phyloP scores from a whole-genome alignment of 352 stramenopile species.

The Phytophthora constricta region DNA sequence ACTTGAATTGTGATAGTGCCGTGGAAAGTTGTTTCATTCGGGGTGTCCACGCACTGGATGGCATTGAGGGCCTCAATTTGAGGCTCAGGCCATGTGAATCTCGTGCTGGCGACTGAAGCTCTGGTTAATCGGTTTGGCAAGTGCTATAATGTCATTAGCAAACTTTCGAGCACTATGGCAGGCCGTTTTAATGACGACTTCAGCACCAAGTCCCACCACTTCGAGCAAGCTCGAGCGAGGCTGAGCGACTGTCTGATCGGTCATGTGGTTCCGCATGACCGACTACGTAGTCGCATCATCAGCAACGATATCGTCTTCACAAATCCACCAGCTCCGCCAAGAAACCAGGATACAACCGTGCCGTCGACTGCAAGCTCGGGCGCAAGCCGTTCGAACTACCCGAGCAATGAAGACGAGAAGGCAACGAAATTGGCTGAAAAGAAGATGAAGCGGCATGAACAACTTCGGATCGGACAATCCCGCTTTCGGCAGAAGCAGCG shows the following conservation, averaged over 20 bases:
- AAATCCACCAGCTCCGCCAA: neutral
- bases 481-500: conserved; percentile 26
- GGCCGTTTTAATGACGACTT: neutral
- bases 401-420: neutral
- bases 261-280: conserved; percentile 3
- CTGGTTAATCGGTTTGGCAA: too few species aligned
- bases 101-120: neutral
- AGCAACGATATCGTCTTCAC: neutral
- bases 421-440: neutral
- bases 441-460: conserved; percentile 14
- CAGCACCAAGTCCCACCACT: neutral
- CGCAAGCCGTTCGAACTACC: too few species aligned
- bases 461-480: conserved; percentile 27
- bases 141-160: neutral
- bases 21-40: neutral
- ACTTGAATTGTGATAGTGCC: too few species aligned
- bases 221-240: neutral
- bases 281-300: neutral
- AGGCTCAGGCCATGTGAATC: neutral
- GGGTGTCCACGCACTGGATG: neutral
- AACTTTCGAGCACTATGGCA: conserved; percentile 14
- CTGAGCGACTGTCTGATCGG: conserved; percentile 17
- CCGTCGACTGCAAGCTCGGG: too few species aligned
- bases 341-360: too few species aligned
- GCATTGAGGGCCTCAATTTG: neutral